Percentiles rank a stretch among this genome's conserved stretches.
These are phyloP conservation scores for Trichomonas gallinae DNA, from an alignment of 208 protist genomes.

Conservation along the genomic window DNA sequence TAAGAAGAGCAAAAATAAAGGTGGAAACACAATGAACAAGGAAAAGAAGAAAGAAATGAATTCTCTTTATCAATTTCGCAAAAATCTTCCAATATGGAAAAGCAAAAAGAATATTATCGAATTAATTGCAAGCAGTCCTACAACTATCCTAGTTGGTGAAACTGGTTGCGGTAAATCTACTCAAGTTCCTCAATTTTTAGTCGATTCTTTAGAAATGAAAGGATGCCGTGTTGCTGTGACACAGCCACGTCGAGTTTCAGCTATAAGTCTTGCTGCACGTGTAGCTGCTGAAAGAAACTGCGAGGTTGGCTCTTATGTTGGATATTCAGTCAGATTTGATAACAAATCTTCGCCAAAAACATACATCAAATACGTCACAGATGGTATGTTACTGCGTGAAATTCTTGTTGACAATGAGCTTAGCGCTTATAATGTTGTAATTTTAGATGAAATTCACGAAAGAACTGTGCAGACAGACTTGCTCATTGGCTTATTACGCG, in stretches of 20 bases:
- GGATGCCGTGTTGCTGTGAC: slow-evolving; percentile 48
- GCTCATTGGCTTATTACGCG: slow-evolving; percentile 59
- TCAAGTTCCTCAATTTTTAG: slow-evolving; percentile 65
- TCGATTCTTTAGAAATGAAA: slow-evolving; percentile 40
- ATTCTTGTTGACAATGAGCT: slow-evolving; percentile 66
- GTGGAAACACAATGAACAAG: neutral
- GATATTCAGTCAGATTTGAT: slow-evolving; percentile 56
- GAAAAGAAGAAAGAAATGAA: neutral
- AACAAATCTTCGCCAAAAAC: slow-evolving; percentile 44
- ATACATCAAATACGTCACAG: slow-evolving; percentile 50
- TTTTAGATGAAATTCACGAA: slow-evolving; percentile 96
- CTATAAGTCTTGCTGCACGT: slow-evolving; percentile 50
- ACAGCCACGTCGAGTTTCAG: slow-evolving; percentile 62
- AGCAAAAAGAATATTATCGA: slow-evolving; percentile 37
- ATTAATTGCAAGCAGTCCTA: slow-evolving; percentile 41
- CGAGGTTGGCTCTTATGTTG: slow-evolving; percentile 40
- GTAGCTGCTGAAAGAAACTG: slow-evolving; percentile 52
- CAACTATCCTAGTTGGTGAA: slow-evolving; percentile 53
- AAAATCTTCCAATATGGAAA: slow-evolving; percentile 30
- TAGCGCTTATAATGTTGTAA: slow-evolving; percentile 75
- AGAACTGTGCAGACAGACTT: slow-evolving; percentile 67
- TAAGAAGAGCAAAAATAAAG: neutral
- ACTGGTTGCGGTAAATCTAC: slow-evolving; percentile 67
- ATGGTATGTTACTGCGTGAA: slow-evolving; percentile 55
- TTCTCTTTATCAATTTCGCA: slow-evolving; percentile 2